These are phyloP conservation scores for Trypanosoma mega DNA, from an alignment of 208 protist species.

Conservation along the genomic window DNA sequence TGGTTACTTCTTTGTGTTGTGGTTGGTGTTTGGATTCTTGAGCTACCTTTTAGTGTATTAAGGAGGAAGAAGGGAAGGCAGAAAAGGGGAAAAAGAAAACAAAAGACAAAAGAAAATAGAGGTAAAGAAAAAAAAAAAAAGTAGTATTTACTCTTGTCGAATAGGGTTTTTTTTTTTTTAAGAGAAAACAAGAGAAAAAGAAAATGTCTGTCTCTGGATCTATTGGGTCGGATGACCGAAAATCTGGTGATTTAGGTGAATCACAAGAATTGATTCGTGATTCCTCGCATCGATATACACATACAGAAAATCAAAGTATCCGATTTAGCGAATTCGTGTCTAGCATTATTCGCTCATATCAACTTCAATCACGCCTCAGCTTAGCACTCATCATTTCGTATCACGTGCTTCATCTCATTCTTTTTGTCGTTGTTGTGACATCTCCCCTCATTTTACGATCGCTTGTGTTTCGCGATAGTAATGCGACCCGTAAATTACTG, in stretches of 20 bases:
- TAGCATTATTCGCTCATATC: constrained; percentile 6
- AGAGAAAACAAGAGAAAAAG: too few relatives aligned
- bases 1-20: not conserved
- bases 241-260: too few relatives aligned
- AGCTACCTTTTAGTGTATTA: too few relatives aligned
- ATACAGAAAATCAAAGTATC: not conserved
- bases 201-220: too few relatives aligned
- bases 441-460: not conserved
- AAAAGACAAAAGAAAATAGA: too few relatives aligned
- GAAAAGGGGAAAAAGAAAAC: too few relatives aligned
- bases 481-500: not conserved
- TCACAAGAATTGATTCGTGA: too few relatives aligned
- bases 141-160: too few relatives aligned
- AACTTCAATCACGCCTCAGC: not conserved
- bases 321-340: constrained; percentile 2
- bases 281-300: not conserved
- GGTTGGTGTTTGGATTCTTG: not conserved
- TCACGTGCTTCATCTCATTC: constrained; percentile 8
- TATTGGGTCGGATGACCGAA: too few relatives aligned
- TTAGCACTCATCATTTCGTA: not conserved
- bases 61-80: too few relatives aligned
- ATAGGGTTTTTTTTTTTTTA: too few relatives aligned
- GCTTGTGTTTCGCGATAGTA: not conserved
- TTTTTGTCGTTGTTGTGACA: constrained; percentile 1
- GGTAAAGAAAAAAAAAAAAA: too few relatives aligned